Evolutionary conservation across 176 grass and related monocot genomes (phyloP), one percentile per base, ranked within the genome.

Genomic region (Ensete ventricosum): DNA sequence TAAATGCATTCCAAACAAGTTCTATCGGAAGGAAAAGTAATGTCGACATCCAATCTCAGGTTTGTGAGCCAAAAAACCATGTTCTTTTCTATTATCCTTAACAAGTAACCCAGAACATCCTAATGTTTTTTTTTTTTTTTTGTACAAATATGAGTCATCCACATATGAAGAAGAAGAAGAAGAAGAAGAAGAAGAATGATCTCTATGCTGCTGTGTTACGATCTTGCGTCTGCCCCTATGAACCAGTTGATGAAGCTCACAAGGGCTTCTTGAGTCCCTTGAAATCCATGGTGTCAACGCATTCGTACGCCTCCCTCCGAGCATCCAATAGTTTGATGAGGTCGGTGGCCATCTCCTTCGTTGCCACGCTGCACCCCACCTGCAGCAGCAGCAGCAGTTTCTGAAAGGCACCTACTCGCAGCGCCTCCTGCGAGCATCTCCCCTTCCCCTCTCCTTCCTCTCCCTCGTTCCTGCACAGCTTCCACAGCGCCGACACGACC

Each of bases 311-410:
- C 68, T 60, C 83, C 49, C 79, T 84, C 11, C 83, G 81, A 0
- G 60, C 89, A 9, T 96, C 92, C 71, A 96, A 82, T 27, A 86
- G 55, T 74, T 88, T 92, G 64, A 96, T 87, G 78, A 96, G 72
- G 7, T 92, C 87, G 9, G 89, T 96, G 64, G 93, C 93, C 25
- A 82, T 84, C 70, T 92, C 93, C 81, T 90, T 96, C 17, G 89
- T 88, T 2, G 85, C 54, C 25, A 83, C 93, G 58, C 58, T 88
- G 79, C 93, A 96, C 0, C 93, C 93, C 2, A 96, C 89, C 80
- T 96, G 93, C 76, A 96, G 83, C 69, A 96, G 64, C 24, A 96
- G 90, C 71, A 96, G 72, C 69, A 96, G 80, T 64, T 96, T 93
- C 83, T 96, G 93, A 78, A 96, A 96, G 16, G 93, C 87, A 16